phyloP scores from a whole-genome alignment of 225 moss, liverwort and hornwort genomes.

The Physcomitrium patens region DNA sequence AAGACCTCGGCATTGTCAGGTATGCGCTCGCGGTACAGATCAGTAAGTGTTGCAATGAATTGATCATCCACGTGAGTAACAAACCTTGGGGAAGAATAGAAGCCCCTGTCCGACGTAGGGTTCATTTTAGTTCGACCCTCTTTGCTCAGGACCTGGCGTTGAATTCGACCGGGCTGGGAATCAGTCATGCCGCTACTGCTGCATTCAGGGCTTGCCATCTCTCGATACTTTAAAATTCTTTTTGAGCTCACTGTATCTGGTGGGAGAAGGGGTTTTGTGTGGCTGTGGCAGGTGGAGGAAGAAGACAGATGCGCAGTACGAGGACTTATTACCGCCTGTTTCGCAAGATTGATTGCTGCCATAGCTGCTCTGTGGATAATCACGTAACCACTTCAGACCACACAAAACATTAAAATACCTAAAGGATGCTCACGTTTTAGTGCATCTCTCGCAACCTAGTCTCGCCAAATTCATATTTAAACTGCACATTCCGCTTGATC shows the following conservation, averaged over 20 bases:
- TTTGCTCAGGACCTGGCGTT: constrained; percentile 61
- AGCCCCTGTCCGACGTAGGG: constrained; percentile 57
- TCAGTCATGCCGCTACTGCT: constrained; percentile 49
- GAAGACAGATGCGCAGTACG: constrained; percentile 1
- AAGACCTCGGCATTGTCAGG: constrained; percentile 59
- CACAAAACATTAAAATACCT: neutral
- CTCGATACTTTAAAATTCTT: neutral
- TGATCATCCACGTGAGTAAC: constrained; percentile 75
- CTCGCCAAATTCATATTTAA: no score
- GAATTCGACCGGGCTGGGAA: constrained; percentile 51
- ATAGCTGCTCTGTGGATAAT: constrained; percentile 26
- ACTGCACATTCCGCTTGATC: no score
- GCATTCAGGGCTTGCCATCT: constrained; percentile 37
- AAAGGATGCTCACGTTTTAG: neutral
- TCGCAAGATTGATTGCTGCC: constrained; percentile 36
- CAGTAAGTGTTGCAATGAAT: constrained; percentile 57
- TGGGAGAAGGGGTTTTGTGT: constrained; percentile 15
- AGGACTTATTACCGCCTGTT: neutral
- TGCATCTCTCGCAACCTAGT: neutral
- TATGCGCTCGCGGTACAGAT: constrained; percentile 61
- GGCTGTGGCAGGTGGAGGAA: constrained; percentile 26
- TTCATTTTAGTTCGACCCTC: constrained; percentile 64
- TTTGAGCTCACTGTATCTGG: constrained; percentile 2
- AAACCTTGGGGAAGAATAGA: constrained; percentile 63
- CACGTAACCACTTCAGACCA: neutral